Evolutionary conservation across 164 flowering plant species (phyloP).

Genomic region (Platanus orientalis): DNA sequence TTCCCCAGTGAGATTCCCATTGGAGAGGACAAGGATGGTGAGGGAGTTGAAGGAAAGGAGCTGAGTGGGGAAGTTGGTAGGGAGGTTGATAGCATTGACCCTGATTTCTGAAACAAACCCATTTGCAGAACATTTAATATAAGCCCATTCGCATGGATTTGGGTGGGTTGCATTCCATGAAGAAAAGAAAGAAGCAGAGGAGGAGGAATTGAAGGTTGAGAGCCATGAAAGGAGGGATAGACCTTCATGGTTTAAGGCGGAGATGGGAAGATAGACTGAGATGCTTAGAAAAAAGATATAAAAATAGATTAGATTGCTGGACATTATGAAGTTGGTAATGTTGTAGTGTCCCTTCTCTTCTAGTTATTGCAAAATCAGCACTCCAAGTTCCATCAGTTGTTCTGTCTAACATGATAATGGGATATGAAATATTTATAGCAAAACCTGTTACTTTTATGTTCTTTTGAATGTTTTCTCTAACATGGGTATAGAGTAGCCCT

Average conservation of each 20-base stretch:
- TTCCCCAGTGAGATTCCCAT: constrained; percentile 44
- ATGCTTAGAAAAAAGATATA: constrained; percentile 28
- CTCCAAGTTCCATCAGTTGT: neutral
- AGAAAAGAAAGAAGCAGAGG: constrained; percentile 37
- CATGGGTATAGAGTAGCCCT: neutral
- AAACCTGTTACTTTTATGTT: neutral
- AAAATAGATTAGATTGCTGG: constrained; percentile 27
- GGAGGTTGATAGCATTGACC: constrained; percentile 37
- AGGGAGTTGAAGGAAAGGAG: constrained; percentile 35
- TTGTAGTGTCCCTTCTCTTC: constrained; percentile 14
- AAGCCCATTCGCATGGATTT: constrained; percentile 55
- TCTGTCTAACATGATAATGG: neutral
- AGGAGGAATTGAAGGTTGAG: constrained; percentile 41
- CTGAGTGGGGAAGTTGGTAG: constrained; percentile 38
- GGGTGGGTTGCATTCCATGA: constrained; percentile 49
- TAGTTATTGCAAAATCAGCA: constrained; percentile 10
- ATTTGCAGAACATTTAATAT: constrained; percentile 36
- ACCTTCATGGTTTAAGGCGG: constrained; percentile 46
- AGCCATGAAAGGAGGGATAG: constrained; percentile 58
- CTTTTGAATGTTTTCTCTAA: neutral
- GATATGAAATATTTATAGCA: constrained; percentile 10
- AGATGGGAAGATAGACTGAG: constrained; percentile 20
- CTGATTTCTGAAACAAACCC: constrained; percentile 40
- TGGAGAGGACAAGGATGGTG: constrained; percentile 32
- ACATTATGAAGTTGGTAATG: constrained; percentile 28